Evolutionary conservation across 345 rosid genomes (phyloP).

Genomic region (Luvunga scandens): DNA sequence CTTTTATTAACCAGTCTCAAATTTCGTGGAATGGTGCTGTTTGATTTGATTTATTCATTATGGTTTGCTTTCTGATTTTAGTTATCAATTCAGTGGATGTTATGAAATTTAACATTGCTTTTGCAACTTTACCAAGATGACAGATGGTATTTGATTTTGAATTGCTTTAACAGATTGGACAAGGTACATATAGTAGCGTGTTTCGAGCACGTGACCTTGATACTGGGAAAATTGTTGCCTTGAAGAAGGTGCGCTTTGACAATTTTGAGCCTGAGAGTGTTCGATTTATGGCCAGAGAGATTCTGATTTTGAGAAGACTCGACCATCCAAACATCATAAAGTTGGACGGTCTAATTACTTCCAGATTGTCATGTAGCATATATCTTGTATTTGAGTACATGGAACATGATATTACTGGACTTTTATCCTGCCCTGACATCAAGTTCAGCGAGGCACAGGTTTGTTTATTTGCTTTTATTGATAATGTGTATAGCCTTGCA

Average conservation of each 20-base stretch:
- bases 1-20: not conserved
- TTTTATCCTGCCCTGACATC: constrained; percentile 75
- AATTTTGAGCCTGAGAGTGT: constrained; percentile 99
- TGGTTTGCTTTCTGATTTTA: not conserved
- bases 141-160: constrained; percentile 3
- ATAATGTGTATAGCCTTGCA: not conserved
- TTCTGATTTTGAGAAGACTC: constrained; percentile 81
- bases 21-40: not conserved
- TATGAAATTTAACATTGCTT: not conserved
- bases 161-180: constrained; percentile 70
- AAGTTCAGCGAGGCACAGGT: constrained; percentile 92
- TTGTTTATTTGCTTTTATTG: constrained; percentile 21
- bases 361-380: constrained; percentile 73
- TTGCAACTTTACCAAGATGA: not conserved
- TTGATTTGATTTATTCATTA: not conserved
- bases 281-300: constrained; percentile 97
- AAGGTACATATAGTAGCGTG: constrained; percentile 95
- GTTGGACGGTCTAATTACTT: constrained; percentile 81
- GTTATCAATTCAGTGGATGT: not conserved
- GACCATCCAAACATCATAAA: constrained; percentile 94
- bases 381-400: constrained; percentile 97
- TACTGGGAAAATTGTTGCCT: constrained; percentile 81
- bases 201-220: constrained; percentile 83
- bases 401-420: constrained; percentile 98
- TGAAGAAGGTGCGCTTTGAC: constrained; percentile 93